phyloP scores from a whole-genome alignment of 225 moss, liverwort and hornwort species.

The Pleurozium schreberi region DNA sequence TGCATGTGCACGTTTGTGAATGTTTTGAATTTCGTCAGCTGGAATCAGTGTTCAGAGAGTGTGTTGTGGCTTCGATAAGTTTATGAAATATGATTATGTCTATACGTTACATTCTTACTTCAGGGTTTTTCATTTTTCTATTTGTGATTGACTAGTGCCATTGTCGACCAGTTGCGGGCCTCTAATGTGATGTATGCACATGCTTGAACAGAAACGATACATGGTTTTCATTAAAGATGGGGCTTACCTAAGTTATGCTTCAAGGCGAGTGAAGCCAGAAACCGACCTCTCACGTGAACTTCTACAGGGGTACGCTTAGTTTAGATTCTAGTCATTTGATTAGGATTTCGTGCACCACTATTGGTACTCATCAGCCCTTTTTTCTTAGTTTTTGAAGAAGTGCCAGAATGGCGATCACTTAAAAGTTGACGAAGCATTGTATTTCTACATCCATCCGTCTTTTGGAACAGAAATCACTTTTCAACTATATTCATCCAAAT shows the following conservation, averaged over 20 bases:
- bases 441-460: too few relatives aligned
- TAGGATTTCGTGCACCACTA: neutral
- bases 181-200: neutral
- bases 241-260: slow-evolving; percentile 65
- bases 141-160: neutral
- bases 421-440: too few relatives aligned
- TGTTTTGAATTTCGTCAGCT: neutral
- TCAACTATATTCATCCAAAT: too few relatives aligned
- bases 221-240: slow-evolving; percentile 38
- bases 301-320: slow-evolving; percentile 40
- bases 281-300: slow-evolving; percentile 86
- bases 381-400: too few relatives aligned
- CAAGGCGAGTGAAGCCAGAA: slow-evolving; percentile 65
- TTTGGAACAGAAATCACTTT: too few relatives aligned
- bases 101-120: neutral
- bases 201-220: slow-evolving; percentile 19
- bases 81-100: neutral
- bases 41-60: neutral
- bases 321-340: neutral
- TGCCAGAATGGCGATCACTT: too few relatives aligned
- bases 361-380: too few relatives aligned
- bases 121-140: neutral
- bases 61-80: neutral
- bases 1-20: neutral
- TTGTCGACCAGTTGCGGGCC: neutral